Evolutionary conservation across 371 early-diverging fungal genomes (phyloP), one percentile per base, ranked within the genome.

Genomic region (Pancytospora philotis): DNA sequence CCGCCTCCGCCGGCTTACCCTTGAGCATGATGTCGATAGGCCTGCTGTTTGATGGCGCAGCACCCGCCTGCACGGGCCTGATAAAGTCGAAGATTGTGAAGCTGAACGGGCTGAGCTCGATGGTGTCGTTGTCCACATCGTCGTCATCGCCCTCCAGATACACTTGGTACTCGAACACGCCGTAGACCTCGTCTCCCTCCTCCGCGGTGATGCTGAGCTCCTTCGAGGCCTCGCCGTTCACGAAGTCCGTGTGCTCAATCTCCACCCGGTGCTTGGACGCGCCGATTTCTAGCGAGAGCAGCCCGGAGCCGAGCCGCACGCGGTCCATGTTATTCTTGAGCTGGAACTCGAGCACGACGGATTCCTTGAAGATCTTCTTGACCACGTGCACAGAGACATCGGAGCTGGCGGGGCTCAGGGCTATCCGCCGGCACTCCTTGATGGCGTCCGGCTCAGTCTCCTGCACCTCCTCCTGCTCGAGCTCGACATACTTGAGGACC

Each of bases 101-200:
- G 38, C 48, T 37, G 56, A 71, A 75, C 39, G 76, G 71, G 13
- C 49, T 25, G 1, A 75, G 37, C 3, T 56, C 31, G n/a, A 75
- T 51, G 0, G 62, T 41, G 41, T 75, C 76, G 1, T 36, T 62
- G 50, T 75, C 76, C 0, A 48, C 55, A 3, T 74, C 69, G 31
- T 51, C 50, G 16, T 35, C 28, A 50, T 74, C 75, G 31, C 68
- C 70, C 49, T 70, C 66, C 8, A 61, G 4, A 32, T 62, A 59
- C n/a, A 74, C 61, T 48, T 69, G 58, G 53, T 70, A 74, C 0
- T 69, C 71, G 51, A 74, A 56, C 25, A 57, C 60, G n/a, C 75
- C 75, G 67, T 70, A 66, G 38, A 66, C 19, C 1, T 48, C 55
- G 10, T 51, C 53, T 13, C 48, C 70, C 27, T 50, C 55, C 37